Evolutionary conservation across 164 flowering plant genomes (phyloP).

Genomic region (Nymphaea colorata): DNA sequence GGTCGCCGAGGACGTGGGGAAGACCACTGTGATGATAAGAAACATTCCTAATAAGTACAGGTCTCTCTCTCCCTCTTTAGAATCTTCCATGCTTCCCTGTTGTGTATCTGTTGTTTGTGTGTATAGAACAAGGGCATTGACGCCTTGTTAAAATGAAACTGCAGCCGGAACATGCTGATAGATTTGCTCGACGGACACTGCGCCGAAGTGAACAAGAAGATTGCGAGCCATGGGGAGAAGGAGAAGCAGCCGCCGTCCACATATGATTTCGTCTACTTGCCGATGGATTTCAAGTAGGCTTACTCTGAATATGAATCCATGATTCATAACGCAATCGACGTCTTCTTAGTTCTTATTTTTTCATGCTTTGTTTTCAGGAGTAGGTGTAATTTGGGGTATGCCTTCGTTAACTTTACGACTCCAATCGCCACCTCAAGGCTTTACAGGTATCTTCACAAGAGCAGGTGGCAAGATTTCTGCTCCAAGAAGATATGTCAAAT

Average conservation of each 20-base stretch:
- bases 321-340: not conserved
- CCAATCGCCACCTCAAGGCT: not conserved
- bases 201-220: not conserved
- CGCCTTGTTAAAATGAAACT: not conserved
- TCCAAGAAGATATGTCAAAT: constrained; percentile 1
- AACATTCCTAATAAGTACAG: not conserved
- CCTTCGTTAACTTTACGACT: constrained; percentile 2
- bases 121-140: not conserved
- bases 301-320: no score
- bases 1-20: not conserved
- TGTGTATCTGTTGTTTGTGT: not conserved
- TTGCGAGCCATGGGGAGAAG: not conserved
- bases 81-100: no score
- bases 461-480: not conserved
- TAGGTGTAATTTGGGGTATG: not conserved
- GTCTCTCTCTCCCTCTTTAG: not conserved
- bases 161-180: not conserved
- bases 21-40: not conserved
- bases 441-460: not conserved
- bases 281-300: constrained; percentile 2
- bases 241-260: not conserved
- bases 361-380: not conserved
- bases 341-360: not conserved
- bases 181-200: not conserved
- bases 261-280: constrained; percentile 1